Conservation (phyloP, 106 monocot species). For the Dendrobium huoshanense region DNA sequence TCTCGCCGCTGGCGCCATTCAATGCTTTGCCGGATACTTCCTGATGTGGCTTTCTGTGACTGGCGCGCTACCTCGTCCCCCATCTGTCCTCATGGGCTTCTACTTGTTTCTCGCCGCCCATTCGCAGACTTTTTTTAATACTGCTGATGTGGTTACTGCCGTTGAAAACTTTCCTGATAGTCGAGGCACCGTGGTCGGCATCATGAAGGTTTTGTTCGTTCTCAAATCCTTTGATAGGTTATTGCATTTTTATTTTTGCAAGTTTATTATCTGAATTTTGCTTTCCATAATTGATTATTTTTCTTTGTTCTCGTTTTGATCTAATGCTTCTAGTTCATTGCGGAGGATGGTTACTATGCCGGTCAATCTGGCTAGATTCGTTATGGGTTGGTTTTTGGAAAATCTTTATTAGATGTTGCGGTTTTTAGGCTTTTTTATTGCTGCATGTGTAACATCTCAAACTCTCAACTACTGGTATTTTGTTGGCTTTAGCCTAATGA, state of each 20-base stretch:
- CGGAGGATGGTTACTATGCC: background rate
- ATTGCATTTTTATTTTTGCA: background rate
- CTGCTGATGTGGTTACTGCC: constrained; percentile 62
- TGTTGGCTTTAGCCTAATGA: no score
- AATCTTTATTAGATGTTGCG: background rate
- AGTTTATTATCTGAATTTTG: background rate
- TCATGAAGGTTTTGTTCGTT: constrained; percentile 68
- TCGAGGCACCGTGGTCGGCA: constrained; percentile 80
- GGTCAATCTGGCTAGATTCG: background rate
- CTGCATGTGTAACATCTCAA: background rate
- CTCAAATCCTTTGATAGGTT: background rate
- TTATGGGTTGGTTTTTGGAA: background rate
- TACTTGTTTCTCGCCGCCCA: constrained; percentile 85
- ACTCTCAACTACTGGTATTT: no score
- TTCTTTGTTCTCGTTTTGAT: background rate
- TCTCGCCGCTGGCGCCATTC: constrained; percentile 47
- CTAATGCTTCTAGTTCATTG: background rate
- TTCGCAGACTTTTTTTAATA: constrained; percentile 79
- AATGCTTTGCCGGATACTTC: constrained; percentile 63
- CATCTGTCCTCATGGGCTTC: constrained; percentile 45
- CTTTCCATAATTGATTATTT: background rate
- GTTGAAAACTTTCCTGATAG: constrained; percentile 72
- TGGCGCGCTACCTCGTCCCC: constrained; percentile 34
- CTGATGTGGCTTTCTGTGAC: constrained; percentile 65
- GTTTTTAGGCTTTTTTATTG: background rate